These are phyloP conservation scores for Suhomyces terraborum DNA, from an alignment of 1,139 yeast genomes.

Conservation along the genomic window DNA sequence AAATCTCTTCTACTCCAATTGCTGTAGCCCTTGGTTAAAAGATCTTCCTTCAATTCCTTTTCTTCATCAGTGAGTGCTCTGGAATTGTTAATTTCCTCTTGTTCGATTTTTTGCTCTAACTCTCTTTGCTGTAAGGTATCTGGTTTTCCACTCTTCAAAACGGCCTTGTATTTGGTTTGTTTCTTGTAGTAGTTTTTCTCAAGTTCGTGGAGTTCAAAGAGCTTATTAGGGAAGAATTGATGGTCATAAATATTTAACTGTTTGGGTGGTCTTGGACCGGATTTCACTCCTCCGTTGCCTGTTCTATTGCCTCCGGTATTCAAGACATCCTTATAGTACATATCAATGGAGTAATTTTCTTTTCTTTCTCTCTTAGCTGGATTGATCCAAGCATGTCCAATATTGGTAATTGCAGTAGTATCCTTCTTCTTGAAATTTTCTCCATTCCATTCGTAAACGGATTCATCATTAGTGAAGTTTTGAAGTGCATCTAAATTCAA, in stretches of 20 bases:
- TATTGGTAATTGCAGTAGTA: slow-evolving; percentile 38
- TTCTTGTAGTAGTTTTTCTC: slow-evolving; percentile 64
- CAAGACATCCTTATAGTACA: slow-evolving; percentile 75
- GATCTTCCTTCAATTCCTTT: slow-evolving; percentile 53
- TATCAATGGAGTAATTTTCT: slow-evolving; percentile 76
- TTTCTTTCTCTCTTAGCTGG: slow-evolving; percentile 80
- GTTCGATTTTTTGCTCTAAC: slow-evolving; percentile 58
- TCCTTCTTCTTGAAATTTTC: slow-evolving; percentile 73
- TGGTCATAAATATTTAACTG: slow-evolving; percentile 71
- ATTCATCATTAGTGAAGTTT: slow-evolving; percentile 61
- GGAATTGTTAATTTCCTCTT: slow-evolving; percentile 63
- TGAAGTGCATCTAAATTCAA: slow-evolving; percentile 76
- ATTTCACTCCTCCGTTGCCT: slow-evolving; percentile 21
- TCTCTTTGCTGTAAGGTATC: slow-evolving; percentile 47
- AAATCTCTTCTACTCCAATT: slow-evolving; percentile 77
- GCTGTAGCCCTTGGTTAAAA: slow-evolving; percentile 58
- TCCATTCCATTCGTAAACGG: slow-evolving; percentile 88
- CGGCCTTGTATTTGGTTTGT: slow-evolving; percentile 51
- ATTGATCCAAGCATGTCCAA: slow-evolving; percentile 64
- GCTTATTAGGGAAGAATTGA: slow-evolving; percentile 66
- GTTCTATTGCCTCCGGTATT: slow-evolving; percentile 54
- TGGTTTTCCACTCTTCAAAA: slow-evolving; percentile 45
- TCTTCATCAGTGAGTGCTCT: slow-evolving; percentile 71
- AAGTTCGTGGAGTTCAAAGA: slow-evolving; percentile 63
- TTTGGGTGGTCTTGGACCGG: slow-evolving; percentile 66